Conservation (phyloP, 305 asterid genomes). For the Fraxinus dipetala region DNA sequence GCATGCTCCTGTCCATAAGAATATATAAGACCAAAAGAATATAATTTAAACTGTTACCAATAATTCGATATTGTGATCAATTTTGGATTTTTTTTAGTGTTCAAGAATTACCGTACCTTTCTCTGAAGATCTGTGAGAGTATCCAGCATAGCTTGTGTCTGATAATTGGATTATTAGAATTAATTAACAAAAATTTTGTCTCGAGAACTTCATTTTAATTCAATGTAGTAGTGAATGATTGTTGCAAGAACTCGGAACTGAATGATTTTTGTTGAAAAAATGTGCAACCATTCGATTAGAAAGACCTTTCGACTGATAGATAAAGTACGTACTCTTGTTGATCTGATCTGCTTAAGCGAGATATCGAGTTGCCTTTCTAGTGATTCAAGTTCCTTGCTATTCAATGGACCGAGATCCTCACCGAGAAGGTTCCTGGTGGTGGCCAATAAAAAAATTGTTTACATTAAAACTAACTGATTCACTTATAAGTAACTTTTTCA, state of each 20-base stretch:
- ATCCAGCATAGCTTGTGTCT: slow-evolving; percentile 93
- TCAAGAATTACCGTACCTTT: slow-evolving; percentile 43
- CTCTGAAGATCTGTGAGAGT: slow-evolving; percentile 77
- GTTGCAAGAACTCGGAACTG: background rate
- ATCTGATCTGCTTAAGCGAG: slow-evolving; percentile 93
- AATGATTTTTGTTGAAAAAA: background rate
- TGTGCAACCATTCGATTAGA: background rate
- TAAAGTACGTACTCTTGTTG: slow-evolving; percentile 59
- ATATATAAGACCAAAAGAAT: background rate
- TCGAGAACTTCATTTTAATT: too few species aligned
- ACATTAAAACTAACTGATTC: background rate
- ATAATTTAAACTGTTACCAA: background rate
- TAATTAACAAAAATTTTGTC: background rate
- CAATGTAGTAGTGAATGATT: background rate
- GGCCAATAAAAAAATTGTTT: background rate
- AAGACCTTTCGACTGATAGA: background rate
- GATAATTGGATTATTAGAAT: slow-evolving; percentile 21
- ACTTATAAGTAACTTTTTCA: background rate
- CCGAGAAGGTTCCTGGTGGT: slow-evolving; percentile 20
- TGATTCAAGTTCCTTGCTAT: slow-evolving; percentile 92
- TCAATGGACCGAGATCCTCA: slow-evolving; percentile 90
- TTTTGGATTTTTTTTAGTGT: background rate
- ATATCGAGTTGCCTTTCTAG: slow-evolving; percentile 89
- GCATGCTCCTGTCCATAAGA: slow-evolving; percentile 65
- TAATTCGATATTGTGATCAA: background rate